Base-by-base conservation (phyloP, 1,284 basidiomycete species). In the Ganoderma multipileum region DNA sequence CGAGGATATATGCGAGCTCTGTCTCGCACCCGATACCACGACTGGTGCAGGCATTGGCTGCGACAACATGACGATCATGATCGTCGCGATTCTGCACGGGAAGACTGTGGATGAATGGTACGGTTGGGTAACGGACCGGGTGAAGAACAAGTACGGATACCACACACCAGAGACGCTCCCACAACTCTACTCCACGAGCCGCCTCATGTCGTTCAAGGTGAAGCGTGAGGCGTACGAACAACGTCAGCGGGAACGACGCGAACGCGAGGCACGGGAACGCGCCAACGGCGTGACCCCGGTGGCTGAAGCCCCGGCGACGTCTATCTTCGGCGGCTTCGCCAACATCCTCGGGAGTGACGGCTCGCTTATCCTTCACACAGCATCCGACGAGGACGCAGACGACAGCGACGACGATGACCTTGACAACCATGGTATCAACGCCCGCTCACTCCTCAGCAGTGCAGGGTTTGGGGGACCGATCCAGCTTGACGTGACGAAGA, bases 31-130 rank as follows among this genome's bases (percentile, higher is more conserved):
- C 0, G 95, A 98, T 79, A 94, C 95, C 2, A 93, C 94, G 59
- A 94, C 94, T 52, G 95, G 95, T 57, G 88, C 89, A 55, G 97
- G 98, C 20, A 95, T 99, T 71, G 98, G 98, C 28, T 99, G 97
- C 79, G 98, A 99, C 84, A 99, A 99, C 84, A 99, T 99, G 98
- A 99, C 98, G 0, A 86, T 98, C 65, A 88, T 98, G 73, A 88
- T 99, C 68, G 89, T 99, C 61, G 98, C 95, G 4, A 80, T 99
- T 61, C 87, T 98, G 39, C 87, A 94, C 72, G 97, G 95, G 39
- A 90, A 91, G 69, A 95, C 95, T 18, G 90, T 92, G 79, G 92
- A 95, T 72, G 91, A 98, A 78, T 99, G 98, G 98, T 95, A 94
- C 78, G 81, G 87, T 30, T 99, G 97, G 98, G 82, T 99, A 73